A percentile compares a stretch with the other conserved stretches of the same genome.
Evolutionary conservation across 768 basidiomycete species (phyloP).

Genomic region (Auriculariales sp.): DNA sequence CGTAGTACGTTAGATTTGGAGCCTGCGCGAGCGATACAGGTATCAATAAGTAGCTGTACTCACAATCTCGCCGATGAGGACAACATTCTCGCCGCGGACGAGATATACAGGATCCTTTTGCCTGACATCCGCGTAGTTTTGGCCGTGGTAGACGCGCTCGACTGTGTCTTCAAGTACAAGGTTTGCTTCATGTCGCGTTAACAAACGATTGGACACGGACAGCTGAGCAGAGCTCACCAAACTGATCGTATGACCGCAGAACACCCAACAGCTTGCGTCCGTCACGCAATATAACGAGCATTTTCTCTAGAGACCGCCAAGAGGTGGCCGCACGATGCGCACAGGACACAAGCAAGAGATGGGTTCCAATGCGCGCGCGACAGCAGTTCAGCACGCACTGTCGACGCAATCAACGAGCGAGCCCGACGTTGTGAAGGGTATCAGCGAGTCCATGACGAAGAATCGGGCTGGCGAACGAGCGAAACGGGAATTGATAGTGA

Average conservation of each 20-base stretch:
- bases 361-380: not conserved
- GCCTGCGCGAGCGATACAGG: not conserved
- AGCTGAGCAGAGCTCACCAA: constrained; percentile 44
- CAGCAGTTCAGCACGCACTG: constrained; percentile 57
- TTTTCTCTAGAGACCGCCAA: constrained; percentile 63
- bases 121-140: constrained; percentile 76
- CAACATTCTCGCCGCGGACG: constrained; percentile 97
- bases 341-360: not conserved
- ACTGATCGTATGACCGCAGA: constrained; percentile 94
- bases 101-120: constrained; percentile 86
- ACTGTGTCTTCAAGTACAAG: constrained; percentile 92
- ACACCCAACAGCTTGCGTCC: constrained; percentile 95
- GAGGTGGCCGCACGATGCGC: constrained; percentile 12
- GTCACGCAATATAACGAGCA: constrained; percentile 92
- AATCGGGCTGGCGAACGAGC: not conserved
- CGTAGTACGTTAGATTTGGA: constrained; percentile 2
- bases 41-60: constrained; percentile 19
- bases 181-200: constrained; percentile 50
- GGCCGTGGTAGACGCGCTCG: constrained; percentile 85
- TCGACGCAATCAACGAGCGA: constrained; percentile 98
- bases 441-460: constrained; percentile 76
- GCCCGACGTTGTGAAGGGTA: constrained; percentile 97
- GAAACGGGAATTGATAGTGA: not conserved
- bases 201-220: constrained; percentile 2
- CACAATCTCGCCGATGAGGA: constrained; percentile 91